Conservation (phyloP, 179 eudicot genomes). For the Actinidia arguta region DNA sequence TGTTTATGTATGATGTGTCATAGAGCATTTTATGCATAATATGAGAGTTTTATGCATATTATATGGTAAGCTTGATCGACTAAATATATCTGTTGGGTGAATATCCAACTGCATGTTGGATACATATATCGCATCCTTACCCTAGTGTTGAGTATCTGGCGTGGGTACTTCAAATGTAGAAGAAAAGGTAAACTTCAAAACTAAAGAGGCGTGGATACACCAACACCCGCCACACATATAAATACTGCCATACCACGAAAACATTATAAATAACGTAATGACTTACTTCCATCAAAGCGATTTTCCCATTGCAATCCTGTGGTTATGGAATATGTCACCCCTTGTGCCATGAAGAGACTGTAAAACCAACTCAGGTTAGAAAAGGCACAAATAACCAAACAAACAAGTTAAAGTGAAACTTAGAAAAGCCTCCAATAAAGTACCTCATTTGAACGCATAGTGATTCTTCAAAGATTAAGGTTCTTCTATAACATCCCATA, state of each 20-base stretch:
- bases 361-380: background rate
- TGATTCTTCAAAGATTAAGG: background rate
- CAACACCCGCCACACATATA: background rate
- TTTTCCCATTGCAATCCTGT: background rate
- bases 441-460: background rate
- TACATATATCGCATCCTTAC: too few species aligned
- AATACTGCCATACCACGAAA: too few species aligned
- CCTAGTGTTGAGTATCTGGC: too few species aligned
- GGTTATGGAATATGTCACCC: background rate
- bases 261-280: background rate
- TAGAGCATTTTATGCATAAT: too few species aligned
- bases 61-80: too few species aligned
- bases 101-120: too few species aligned
- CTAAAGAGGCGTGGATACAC: background rate
- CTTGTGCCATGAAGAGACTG: background rate
- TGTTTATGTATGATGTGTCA: too few species aligned
- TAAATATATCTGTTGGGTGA: too few species aligned
- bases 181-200: background rate
- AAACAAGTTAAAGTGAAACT: background rate
- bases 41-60: too few species aligned
- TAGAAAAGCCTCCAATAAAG: background rate
- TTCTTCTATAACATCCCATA: background rate
- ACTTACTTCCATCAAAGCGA: background rate
- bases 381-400: conserved; percentile 1
- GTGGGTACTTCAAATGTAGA: too few species aligned